These are phyloP conservation scores for Mycena vulgaris DNA, from an alignment of 768 basidiomycete species.

Conservation along the genomic window DNA sequence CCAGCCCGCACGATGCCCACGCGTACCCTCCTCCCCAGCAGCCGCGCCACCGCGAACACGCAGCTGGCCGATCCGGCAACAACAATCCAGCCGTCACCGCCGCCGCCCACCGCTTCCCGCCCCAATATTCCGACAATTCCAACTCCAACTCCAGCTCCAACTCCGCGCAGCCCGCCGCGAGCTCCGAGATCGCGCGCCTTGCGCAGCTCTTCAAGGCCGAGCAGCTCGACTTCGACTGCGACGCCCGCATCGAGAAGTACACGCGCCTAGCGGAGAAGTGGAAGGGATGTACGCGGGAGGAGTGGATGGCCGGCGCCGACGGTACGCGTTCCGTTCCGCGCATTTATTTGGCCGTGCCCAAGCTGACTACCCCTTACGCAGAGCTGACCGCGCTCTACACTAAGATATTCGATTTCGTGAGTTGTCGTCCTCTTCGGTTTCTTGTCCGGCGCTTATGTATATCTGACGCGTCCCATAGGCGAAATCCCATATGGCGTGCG, in stretches of 20 bases:
- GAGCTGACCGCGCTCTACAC: constrained; percentile 60
- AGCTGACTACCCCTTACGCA: constrained; percentile 33
- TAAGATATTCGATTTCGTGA: constrained; percentile 66
- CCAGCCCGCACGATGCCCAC: constrained; percentile 25
- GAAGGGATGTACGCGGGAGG: constrained; percentile 64
- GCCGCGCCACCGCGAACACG: constrained; percentile 9
- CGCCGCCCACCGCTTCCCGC: neutral
- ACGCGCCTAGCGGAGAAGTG: constrained; percentile 62
- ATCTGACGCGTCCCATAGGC: constrained; percentile 45
- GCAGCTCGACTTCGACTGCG: constrained; percentile 39
- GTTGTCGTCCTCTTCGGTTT: constrained; percentile 40
- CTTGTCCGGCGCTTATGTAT: neutral
- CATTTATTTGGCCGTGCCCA: neutral
- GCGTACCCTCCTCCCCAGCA: constrained; percentile 21
- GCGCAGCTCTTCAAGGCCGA: constrained; percentile 23
- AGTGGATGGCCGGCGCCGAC: constrained; percentile 70
- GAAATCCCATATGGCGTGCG: constrained; percentile 67
- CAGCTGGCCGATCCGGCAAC: neutral
- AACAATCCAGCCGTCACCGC: neutral
- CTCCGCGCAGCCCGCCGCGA: neutral
- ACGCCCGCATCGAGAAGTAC: constrained; percentile 59
- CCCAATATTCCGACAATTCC: constrained; percentile 14
- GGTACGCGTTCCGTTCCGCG: constrained; percentile 49
- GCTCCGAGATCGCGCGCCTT: constrained; percentile 13
- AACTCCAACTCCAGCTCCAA: no score